These are phyloP conservation scores for Fusarium piperis DNA, from an alignment of 2,329 filamentous ascomycete genomes.

Conservation along the genomic window DNA sequence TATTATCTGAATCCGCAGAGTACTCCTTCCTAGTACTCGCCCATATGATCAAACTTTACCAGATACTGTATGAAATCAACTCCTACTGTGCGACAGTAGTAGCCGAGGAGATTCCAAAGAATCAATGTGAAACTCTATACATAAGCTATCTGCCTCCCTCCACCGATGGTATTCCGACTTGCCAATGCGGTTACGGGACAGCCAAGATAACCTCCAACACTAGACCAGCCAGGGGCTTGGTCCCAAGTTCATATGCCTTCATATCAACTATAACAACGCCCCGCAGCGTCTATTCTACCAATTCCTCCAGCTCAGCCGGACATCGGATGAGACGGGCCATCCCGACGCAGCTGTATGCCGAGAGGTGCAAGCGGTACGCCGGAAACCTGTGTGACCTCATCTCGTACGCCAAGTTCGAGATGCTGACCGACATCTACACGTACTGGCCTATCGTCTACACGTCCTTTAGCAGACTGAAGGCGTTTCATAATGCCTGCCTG, in stretches of 20 bases:
- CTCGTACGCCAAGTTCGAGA: constrained; percentile 51
- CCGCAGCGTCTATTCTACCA: constrained; percentile 59
- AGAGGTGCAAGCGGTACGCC: constrained; percentile 48
- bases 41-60: constrained; percentile 42
- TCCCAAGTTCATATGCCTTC: constrained; percentile 54
- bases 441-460: constrained; percentile 49
- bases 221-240: constrained; percentile 53
- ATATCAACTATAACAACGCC: constrained; percentile 59
- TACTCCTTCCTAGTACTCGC: background rate
- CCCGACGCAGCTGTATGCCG: background rate
- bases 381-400: constrained; percentile 52
- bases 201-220: constrained; percentile 49
- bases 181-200: constrained; percentile 50
- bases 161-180: constrained; percentile 38
- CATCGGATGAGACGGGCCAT: constrained; percentile 34
- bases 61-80: constrained; percentile 52
- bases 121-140: constrained; percentile 46
- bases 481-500: constrained; percentile 17
- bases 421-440: constrained; percentile 50
- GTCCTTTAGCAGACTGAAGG: background rate
- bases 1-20: background rate
- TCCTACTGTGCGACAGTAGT: constrained; percentile 34
- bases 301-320: constrained; percentile 47
- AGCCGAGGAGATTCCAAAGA: constrained; percentile 17
- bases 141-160: constrained; percentile 45